Evolutionary conservation across 2,329 filamentous ascomycete species (phyloP).

Genomic region (Elsinoe perseae): DNA sequence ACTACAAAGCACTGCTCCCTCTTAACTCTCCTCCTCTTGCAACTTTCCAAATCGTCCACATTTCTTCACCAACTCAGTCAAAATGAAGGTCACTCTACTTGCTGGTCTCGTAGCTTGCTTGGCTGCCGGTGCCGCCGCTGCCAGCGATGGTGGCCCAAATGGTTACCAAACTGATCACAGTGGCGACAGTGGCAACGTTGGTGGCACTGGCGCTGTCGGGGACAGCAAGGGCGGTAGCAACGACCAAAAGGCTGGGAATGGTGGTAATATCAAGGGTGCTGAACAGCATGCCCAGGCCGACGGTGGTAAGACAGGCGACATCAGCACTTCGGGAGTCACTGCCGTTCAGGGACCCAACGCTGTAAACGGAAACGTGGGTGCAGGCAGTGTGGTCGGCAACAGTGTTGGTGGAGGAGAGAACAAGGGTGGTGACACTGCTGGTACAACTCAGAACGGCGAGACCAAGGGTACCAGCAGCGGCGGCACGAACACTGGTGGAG

Average conservation of each 20-base stretch:
- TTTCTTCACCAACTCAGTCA: not conserved
- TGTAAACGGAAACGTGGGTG: not conserved
- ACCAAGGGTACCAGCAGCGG: not conserved
- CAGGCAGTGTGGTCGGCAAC: not conserved
- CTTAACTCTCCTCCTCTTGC: not conserved
- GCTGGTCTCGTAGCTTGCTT: slow-evolving; percentile 7
- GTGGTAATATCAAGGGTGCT: not conserved
- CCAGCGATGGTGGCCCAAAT: not conserved
- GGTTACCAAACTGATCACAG: not conserved
- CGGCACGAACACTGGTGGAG: slow-evolving; percentile 2
- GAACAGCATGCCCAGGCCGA: not conserved
- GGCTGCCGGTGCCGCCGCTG: not conserved
- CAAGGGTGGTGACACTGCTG: not conserved
- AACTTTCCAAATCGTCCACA: not conserved
- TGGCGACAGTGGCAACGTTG: not conserved
- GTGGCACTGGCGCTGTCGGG: not conserved
- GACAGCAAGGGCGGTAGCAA: not conserved
- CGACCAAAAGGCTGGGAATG: not conserved
- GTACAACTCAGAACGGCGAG: not conserved
- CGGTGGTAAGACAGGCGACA: not conserved
- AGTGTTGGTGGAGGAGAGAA: not conserved
- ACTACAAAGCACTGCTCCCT: not conserved
- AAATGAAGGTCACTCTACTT: slow-evolving; percentile 9
- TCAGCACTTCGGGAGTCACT: not conserved
- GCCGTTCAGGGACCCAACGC: not conserved